These are phyloP conservation scores for Ambispora gerdemannii DNA, from an alignment of 192 early-diverging fungal genomes.

Conservation along the genomic window DNA sequence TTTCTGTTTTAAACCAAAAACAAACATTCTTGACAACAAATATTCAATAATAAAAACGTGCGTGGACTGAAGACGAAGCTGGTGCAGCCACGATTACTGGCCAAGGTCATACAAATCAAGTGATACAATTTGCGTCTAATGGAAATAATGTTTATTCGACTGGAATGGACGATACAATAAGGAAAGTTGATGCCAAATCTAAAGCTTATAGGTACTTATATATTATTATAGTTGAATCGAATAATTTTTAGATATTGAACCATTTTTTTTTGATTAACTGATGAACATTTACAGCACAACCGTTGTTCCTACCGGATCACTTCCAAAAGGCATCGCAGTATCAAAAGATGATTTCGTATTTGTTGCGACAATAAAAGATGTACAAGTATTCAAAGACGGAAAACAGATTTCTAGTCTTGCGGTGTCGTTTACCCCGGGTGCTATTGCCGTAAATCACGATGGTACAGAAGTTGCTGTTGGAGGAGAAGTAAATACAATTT, in stretches of 20 bases:
- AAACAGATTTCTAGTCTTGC: constrained; percentile 38
- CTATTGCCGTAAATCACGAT: constrained; percentile 53
- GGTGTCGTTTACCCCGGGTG: constrained; percentile 47
- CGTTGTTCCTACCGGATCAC: constrained; percentile 39
- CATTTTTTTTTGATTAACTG: constrained; percentile 11
- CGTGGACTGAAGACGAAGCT: constrained; percentile 59
- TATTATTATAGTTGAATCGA: too few species aligned
- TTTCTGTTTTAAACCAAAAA: not conserved
- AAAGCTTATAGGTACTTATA: constrained; percentile 42
- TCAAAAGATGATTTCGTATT: constrained; percentile 47
- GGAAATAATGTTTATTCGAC: constrained; percentile 52
- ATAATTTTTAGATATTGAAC: not conserved
- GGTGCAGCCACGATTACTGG: constrained; percentile 51
- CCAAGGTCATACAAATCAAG: constrained; percentile 72
- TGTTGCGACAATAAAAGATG: constrained; percentile 50
- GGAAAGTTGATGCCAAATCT: constrained; percentile 32
- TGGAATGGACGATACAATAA: constrained; percentile 77
- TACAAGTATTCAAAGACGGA: constrained; percentile 53
- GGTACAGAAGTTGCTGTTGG: constrained; percentile 61
- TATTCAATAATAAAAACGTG: constrained; percentile 16
- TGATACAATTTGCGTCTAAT: constrained; percentile 53
- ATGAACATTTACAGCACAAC: constrained; percentile 39
- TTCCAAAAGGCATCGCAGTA: constrained; percentile 58
- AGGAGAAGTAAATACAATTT: constrained; percentile 48
- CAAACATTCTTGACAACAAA: not conserved